These are phyloP conservation scores for Cynara cardunculus DNA, from an alignment of 129 eudicot species.

Conservation along the genomic window DNA sequence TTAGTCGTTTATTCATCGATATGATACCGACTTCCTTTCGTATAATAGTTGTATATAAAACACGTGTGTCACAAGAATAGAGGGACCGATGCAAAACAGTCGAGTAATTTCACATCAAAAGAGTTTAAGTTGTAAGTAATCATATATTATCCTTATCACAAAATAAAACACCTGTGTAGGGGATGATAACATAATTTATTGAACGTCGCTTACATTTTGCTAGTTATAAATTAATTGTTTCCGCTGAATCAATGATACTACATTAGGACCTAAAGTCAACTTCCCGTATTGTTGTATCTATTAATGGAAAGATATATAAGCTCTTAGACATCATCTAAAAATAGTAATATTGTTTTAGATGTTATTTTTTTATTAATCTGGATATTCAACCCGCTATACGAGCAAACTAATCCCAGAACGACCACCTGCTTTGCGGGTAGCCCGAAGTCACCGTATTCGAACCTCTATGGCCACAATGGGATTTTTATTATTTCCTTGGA, in stretches of 20 bases:
- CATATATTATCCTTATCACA: not conserved
- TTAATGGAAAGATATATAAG: not conserved
- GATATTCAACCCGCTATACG: no score
- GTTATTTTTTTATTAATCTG: no score
- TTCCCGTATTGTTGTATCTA: not conserved
- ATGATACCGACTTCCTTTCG: not conserved
- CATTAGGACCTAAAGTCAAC: not conserved
- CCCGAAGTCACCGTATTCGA: no score
- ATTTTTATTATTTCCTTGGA: no score
- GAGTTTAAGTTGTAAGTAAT: not conserved
- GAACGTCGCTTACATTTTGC: not conserved
- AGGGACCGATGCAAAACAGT: not conserved
- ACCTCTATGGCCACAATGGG: no score
- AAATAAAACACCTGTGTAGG: not conserved
- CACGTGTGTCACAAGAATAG: not conserved
- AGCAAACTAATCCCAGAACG: no score
- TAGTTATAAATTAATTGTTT: not conserved
- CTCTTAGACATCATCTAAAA: not conserved
- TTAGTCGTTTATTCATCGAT: not conserved
- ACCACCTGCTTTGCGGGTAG: no score
- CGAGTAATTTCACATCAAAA: not conserved
- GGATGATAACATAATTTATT: not conserved
- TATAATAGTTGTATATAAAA: not conserved
- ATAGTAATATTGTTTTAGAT: not conserved
- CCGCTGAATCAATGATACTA: not conserved